Conservation (phyloP, 2,329 filamentous ascomycete genomes). For the Aureobasidium sp. region DNA sequence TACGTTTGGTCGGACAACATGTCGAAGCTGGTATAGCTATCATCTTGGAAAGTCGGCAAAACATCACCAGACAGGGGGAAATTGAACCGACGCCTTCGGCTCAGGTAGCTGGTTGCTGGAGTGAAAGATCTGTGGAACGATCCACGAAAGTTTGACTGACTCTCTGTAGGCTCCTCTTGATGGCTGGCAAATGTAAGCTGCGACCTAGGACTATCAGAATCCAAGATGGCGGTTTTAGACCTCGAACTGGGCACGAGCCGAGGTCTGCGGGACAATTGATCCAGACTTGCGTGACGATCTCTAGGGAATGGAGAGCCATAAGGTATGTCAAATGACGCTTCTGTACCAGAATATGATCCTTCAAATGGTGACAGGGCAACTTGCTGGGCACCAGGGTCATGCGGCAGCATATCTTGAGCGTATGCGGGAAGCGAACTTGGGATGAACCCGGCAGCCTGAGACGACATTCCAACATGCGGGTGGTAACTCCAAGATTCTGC, state of each 20-base stretch:
- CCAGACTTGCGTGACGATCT: constrained; percentile 4
- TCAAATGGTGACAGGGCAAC: not conserved
- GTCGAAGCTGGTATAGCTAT: constrained; percentile 10
- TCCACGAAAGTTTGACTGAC: not conserved
- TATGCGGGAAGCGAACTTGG: not conserved
- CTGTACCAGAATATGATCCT: constrained; percentile 6
- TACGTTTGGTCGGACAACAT: constrained; percentile 18
- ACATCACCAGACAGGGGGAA: constrained; percentile 11
- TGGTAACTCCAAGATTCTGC: not conserved
- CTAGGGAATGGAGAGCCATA: not conserved
- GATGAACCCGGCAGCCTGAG: not conserved
- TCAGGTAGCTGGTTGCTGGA: not conserved
- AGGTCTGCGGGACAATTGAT: not conserved
- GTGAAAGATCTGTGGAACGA: not conserved
- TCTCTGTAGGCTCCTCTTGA: not conserved
- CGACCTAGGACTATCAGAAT: not conserved
- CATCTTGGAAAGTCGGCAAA: not conserved
- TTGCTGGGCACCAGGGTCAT: not conserved
- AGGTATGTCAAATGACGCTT: not conserved
- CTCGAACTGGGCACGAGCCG: not conserved
- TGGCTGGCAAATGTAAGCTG: not conserved
- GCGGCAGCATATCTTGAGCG: not conserved
- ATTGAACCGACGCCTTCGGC: constrained; percentile 1
- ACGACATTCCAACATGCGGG: not conserved
- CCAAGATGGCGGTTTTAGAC: not conserved